These are phyloP conservation scores for Carnegiea gigantea DNA, from an alignment of 179 eudicot genomes.

Conservation along the genomic window DNA sequence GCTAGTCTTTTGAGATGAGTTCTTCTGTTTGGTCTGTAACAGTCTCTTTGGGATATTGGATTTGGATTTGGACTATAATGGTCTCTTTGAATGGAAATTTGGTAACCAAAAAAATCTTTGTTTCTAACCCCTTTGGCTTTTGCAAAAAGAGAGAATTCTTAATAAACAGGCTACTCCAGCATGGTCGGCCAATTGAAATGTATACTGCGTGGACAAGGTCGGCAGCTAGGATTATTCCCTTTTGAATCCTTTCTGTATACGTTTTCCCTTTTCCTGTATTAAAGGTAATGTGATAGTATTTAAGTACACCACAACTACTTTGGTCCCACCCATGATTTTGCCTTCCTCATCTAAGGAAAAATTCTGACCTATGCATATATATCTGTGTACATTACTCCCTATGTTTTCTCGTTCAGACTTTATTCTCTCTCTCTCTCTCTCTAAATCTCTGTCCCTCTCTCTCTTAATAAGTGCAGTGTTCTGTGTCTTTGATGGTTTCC, in stretches of 20 bases:
- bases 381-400: background rate
- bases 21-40: too few relatives aligned
- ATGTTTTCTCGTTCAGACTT: background rate
- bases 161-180: slow-evolving; percentile 9
- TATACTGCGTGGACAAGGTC: slow-evolving; percentile 14
- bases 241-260: background rate
- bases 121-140: too few relatives aligned
- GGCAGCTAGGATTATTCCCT: slow-evolving; percentile 13
- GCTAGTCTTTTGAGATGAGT: too few relatives aligned
- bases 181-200: slow-evolving; percentile 5
- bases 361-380: slow-evolving; percentile 18
- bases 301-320: slow-evolving; percentile 20
- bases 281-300: slow-evolving; percentile 20
- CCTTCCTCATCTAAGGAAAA: slow-evolving; percentile 8
- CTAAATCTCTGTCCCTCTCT: slow-evolving; percentile 1
- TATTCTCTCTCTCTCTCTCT: slow-evolving; percentile 16
- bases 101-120: background rate
- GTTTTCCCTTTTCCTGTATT: slow-evolving; percentile 3
- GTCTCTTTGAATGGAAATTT: background rate
- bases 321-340: slow-evolving; percentile 31
- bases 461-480: background rate
- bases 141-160: background rate
- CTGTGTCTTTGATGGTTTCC: slow-evolving; percentile 18
- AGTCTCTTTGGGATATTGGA: too few relatives aligned
- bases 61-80: too few relatives aligned